Base-by-base conservation (phyloP, 306 rosid genomes). In the Cucurbita moschata region DNA sequence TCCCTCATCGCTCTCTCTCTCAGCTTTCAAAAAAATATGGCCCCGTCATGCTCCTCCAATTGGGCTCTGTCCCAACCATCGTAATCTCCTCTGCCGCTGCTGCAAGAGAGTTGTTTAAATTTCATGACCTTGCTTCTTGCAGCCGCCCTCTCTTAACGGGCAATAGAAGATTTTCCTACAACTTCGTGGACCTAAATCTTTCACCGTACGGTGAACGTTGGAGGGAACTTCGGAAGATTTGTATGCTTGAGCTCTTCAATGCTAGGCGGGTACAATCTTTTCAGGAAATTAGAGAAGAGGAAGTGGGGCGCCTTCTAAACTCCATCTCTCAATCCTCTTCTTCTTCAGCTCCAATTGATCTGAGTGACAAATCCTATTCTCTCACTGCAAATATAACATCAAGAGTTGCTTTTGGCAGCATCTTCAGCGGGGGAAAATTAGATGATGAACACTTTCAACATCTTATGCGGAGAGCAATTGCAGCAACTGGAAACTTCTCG, bases 41-140 rank as follows among this genome's bases (percentile, higher is more conserved):
- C 1, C 85, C 91, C n/a, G 71, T 89, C 63, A 85, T 89, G 88
- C 76, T 62, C 8, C 35, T 89, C 8, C 76, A 71, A 5, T 73
- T 87, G 0, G 87, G 87, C 5, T 16, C 42, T 0, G 30, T 80
- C 3, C 77, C 72, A 0, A n/a, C 58, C 0, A 2, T 81, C 40
- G 44, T 77, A 3, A n/a, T 77, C 23, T 77, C 81, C 26, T 81
- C 83, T 1, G 58, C 81, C 1, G 68, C 52, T 3, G 73, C 59
- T 1, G 82, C 85, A 9, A 44, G 16, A n/a, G 80, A 81, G 53
- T 73, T 19, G 60, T 53, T 84, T 2, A 81, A 81, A 26, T 21
- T 18, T 12, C 76, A 84, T 5, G 85, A 84, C 4, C 64, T 81
- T 51, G 38, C 65, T 0, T 81, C 77, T 38, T 78, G 85, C 40